These are phyloP conservation scores for Botrytis cinerea DNA, from an alignment of 2,329 filamentous ascomycete species.

Conservation along the genomic window DNA sequence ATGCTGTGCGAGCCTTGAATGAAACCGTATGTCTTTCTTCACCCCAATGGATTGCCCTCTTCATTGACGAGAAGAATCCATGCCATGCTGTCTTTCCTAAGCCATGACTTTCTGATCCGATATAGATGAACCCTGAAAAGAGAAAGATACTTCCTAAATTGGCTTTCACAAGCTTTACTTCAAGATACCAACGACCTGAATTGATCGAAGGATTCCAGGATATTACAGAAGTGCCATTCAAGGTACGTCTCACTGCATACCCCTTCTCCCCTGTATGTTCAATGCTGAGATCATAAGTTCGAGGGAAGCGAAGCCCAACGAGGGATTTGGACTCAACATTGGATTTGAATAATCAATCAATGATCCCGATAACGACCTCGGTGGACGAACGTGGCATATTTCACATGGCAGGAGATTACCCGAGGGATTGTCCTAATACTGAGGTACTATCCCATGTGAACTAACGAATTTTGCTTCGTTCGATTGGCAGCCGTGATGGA, in stretches of 20 bases:
- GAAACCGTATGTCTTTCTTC: conserved; percentile 33
- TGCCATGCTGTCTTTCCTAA: not conserved
- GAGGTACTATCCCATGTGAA: conserved; percentile 1
- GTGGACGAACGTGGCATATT: conserved; percentile 16
- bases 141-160: conserved; percentile 72
- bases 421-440: conserved; percentile 14
- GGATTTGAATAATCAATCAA: conserved; percentile 54
- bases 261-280: conserved; percentile 24
- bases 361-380: not conserved
- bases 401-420: conserved; percentile 18
- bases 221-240: conserved; percentile 73
- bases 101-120: conserved; percentile 12
- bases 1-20: conserved; percentile 75
- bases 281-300: conserved; percentile 33
- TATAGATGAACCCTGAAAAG: conserved; percentile 78
- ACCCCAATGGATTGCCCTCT: conserved; percentile 14
- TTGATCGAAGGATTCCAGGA: conserved; percentile 81
- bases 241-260: conserved; percentile 47
- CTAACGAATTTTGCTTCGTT: conserved; percentile 9
- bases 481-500: conserved; percentile 14
- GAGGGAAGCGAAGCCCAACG: conserved; percentile 59
- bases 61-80: not conserved
- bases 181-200: conserved; percentile 72
- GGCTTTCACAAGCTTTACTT: conserved; percentile 76
- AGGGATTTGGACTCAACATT: conserved; percentile 74